Conservation (phyloP, 1,284 basidiomycete species). For the Apiotrichum montevideense region DNA sequence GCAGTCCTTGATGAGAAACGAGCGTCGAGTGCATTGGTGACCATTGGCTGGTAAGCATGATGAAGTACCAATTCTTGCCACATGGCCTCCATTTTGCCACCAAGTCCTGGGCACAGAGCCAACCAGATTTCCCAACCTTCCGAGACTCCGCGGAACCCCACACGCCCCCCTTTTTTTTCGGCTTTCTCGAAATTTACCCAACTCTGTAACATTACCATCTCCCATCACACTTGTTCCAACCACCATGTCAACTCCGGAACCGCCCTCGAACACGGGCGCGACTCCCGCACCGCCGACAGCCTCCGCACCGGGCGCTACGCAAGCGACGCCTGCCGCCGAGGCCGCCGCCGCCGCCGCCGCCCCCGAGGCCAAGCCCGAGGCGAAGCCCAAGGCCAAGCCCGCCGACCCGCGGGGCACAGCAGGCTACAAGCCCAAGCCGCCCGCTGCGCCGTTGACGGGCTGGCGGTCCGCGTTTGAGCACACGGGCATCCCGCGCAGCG, state of each 20-base stretch:
- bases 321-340: not conserved
- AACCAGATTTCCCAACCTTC: not conserved
- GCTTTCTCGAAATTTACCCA: not conserved
- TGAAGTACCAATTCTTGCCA: no score
- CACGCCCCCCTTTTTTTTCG: no score
- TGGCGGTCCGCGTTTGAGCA: slow-evolving; percentile 46
- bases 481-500: slow-evolving; percentile 49
- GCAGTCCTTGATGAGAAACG: no score
- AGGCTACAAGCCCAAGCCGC: slow-evolving; percentile 5
- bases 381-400: not conserved
- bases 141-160: no score
- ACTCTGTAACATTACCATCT: not conserved
- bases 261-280: not conserved
- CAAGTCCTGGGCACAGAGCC: not conserved
- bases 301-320: not conserved
- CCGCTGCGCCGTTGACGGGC: slow-evolving; percentile 26
- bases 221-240: not conserved
- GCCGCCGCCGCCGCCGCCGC: not conserved
- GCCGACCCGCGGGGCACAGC: not conserved
- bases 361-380: not conserved
- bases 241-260: slow-evolving; percentile 7
- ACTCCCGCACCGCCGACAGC: not conserved
- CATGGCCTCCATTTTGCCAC: not conserved
- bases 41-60: no score
- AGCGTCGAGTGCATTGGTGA: no score